Base-by-base conservation (phyloP, 306 rosid species). In the Vigna radiata region DNA sequence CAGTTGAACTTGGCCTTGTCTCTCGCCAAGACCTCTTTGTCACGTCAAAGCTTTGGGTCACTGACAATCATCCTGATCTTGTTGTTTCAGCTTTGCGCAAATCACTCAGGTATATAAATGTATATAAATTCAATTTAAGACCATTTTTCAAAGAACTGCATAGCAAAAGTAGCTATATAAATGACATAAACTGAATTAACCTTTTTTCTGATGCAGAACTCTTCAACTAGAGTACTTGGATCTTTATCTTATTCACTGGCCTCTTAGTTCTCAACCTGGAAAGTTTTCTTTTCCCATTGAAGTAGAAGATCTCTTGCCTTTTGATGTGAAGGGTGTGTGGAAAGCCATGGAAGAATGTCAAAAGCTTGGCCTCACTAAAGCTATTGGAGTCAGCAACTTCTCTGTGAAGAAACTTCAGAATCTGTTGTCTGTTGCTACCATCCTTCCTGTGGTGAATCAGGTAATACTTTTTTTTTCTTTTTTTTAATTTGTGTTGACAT, bases 311-410 rank as follows among this genome's bases (percentile, higher is more conserved):
- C 78, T 88, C 31, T 53, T 86, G 54, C 84, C 89, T 37, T 72
- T 86, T 13, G 87, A 88, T 64, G 50, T 79, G 6, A 88, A 88
- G 50, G 88, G 85, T 25, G 89, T 88, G 2, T 88, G 91, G 89
- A 68, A 78, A 29, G 83, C 83, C 43, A 82, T 86, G 89, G 84
- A 83, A 36, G 85, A 88, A 3, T 66, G 81, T 21, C 83, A 79
- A 13, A 86, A 37, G 14, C 85, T 88, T 15, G 88, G 84, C 4
- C 86, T 86, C 72, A 76, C 89, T 0, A 86, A 49, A 74, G 80
- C 88, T 29, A 86, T 88, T 4, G 88, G 91, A 1, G 88, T 88
- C 12, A 88, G 91, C 82, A 88, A 88, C 78, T 88, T 88, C 87
- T 85, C 89, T 2, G 60, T 73, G 25, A 82, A 79, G 73, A 84